Percentiles rank a stretch among this genome's conserved stretches.
phyloP scores from a whole-genome alignment of 768 basidiomycete genomes.

The Lepiota brunneoincarnata region DNA sequence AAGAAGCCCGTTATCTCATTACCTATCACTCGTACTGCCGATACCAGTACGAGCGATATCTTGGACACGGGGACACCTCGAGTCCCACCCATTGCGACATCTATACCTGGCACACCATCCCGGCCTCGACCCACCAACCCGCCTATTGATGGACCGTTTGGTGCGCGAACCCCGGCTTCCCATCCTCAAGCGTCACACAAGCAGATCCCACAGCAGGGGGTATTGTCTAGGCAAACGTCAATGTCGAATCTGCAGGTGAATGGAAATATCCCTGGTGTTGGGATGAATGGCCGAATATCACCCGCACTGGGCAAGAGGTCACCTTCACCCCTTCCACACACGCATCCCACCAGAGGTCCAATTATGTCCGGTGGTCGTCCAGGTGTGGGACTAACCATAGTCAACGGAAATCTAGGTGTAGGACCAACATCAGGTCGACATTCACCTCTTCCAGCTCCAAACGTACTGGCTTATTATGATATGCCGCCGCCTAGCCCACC shows the following conservation, averaged over 20 bases:
- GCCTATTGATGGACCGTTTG: neutral
- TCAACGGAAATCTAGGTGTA: neutral
- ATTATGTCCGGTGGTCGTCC: neutral
- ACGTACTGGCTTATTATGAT: conserved; percentile 43
- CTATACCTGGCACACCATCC: neutral
- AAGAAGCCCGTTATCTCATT: conserved; percentile 10
- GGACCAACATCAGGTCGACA: conserved; percentile 2
- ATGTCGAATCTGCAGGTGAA: neutral
- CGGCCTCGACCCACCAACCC: neutral
- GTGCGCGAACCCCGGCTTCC: neutral
- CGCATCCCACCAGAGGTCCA: conserved; percentile 1
- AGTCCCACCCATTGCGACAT: neutral
- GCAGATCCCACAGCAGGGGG: neutral
- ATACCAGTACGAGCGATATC: neutral
- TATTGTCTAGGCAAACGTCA: neutral
- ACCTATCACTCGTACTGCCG: conserved; percentile 5
- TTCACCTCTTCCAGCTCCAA: conserved; percentile 30
- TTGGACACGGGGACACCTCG: too few species aligned
- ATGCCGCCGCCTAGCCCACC: conserved; percentile 53
- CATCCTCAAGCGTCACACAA: neutral
- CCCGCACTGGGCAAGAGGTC: neutral
- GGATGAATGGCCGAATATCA: neutral
- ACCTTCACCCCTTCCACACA: neutral
- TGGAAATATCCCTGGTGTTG: neutral
- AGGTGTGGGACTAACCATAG: neutral